Evolutionary conservation across 2,329 filamentous ascomycete genomes (phyloP).

Genomic region (Trichophyton mentagrophytes): DNA sequence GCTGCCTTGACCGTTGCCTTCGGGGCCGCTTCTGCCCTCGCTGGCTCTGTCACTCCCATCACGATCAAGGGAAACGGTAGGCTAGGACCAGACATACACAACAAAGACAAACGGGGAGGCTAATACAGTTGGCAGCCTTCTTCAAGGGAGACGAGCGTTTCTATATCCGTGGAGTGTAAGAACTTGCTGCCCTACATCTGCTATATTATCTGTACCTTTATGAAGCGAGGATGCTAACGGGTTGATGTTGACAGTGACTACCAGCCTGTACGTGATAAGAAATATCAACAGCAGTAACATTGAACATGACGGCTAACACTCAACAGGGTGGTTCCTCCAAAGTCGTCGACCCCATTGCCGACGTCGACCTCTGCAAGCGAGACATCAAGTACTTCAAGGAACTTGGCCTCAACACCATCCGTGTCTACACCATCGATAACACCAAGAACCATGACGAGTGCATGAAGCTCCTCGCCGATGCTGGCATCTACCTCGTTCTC

Average conservation of each 20-base stretch:
- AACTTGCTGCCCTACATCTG: no score
- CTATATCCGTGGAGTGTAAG: constrained; percentile 37
- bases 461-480: constrained; percentile 67
- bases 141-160: constrained; percentile 48
- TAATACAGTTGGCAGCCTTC: constrained; percentile 36
- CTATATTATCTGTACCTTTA: not conserved
- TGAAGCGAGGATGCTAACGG: constrained; percentile 8
- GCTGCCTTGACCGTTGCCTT: constrained; percentile 37
- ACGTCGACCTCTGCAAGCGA: constrained; percentile 56
- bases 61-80: constrained; percentile 50
- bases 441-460: constrained; percentile 66
- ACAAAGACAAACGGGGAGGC: not conserved
- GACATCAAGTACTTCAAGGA: constrained; percentile 73
- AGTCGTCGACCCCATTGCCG: constrained; percentile 61
- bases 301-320: not conserved
- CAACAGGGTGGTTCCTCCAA: constrained; percentile 45
- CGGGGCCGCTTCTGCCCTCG: constrained; percentile 35
- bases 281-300: not conserved
- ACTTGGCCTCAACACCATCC: constrained; percentile 78
- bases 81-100: not conserved
- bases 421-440: constrained; percentile 90
- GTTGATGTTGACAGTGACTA: constrained; percentile 45
- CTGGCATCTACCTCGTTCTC: constrained; percentile 82
- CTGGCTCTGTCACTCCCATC: constrained; percentile 40
- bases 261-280: constrained; percentile 39